Base-by-base conservation (phyloP, 2,329 filamentous ascomycete species). In the Helotiales sp. region DNA sequence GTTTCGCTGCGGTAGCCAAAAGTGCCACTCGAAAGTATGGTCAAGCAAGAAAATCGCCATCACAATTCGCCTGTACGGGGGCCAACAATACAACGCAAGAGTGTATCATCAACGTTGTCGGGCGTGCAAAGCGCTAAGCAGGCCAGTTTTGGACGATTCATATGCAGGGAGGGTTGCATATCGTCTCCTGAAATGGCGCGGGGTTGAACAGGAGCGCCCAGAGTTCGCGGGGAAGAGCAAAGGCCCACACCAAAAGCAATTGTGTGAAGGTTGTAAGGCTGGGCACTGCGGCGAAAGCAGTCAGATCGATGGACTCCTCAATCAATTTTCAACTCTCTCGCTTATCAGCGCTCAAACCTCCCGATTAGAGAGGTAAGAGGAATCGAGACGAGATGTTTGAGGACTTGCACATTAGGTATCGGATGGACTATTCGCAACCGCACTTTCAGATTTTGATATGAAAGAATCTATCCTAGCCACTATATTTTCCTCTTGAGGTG, bases 81-180 rank as follows among this genome's bases (percentile, higher is more conserved):
- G 64, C 17, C 13, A 71, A 43, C 71, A 71, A 73, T 83, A 83
- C 69, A 83, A 83, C 70, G 80, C 79, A 52, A 73, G 78, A 65
- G 80, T 83, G 50, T 83, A 82, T 70, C 74, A 80, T 69, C 80
- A 82, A 71, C 76, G 77, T 7, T 83, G 80, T 71, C 77, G 76
- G 62, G 17, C 13, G 15, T 82, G 80, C 70, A 70, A 77, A 11
- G 30, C 17, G n/a, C 71, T 81, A 0, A 77, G 78, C 61, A 68
- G 75, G 50, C 79, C 79, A 20, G 32, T 70, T 32, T 69, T 80
- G 37, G 75, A 82, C 71, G 65, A 76, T 54, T 79, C 77, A 24
- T 82, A 83, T 72, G 77, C 78, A 62, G 79, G 82, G 67, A 75
- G 81, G 70, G 74, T 26, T 68, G 65, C 13, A 40, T 72, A 10